phyloP scores from a whole-genome alignment of 106 monocot species.

The Phalaenopsis aphrodite region DNA sequence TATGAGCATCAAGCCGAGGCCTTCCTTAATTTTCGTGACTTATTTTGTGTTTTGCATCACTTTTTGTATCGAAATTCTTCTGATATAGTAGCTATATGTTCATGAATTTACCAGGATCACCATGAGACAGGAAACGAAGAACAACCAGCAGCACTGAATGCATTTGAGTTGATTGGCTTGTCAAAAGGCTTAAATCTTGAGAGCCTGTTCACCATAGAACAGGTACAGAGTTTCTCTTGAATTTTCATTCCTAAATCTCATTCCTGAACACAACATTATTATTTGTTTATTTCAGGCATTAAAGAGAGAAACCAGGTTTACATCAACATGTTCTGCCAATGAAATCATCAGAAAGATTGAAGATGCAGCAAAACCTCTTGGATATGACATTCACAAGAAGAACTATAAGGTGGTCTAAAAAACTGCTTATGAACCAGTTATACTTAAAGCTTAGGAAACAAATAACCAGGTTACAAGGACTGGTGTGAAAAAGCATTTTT shows the following conservation, averaged over 20 bases:
- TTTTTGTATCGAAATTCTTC: neutral
- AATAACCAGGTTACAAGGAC: too few relatives aligned
- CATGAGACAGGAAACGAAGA: conserved; percentile 53
- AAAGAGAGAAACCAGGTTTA: conserved; percentile 76
- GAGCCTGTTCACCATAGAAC: conserved; percentile 63
- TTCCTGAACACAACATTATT: neutral
- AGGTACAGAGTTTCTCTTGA: conserved; percentile 24
- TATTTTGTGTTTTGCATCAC: neutral
- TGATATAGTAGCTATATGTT: neutral
- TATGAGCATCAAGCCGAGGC: neutral
- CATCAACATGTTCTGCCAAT: conserved; percentile 67
- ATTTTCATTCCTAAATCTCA: neutral
- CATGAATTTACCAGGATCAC: conserved; percentile 33
- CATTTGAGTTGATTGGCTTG: conserved; percentile 89
- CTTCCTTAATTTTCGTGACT: neutral
- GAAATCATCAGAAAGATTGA: conserved; percentile 86
- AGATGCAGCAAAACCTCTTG: conserved; percentile 82
- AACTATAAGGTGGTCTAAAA: conserved; percentile 61
- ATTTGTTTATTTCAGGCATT: conserved; percentile 35
- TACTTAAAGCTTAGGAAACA: too few relatives aligned
- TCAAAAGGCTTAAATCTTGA: conserved; percentile 76
- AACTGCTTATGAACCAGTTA: too few relatives aligned
- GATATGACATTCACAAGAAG: conserved; percentile 76
- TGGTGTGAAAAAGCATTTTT: too few relatives aligned
- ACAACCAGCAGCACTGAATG: conserved; percentile 68